These are phyloP conservation scores for Karstenula rhodostoma DNA, from an alignment of 2,329 filamentous ascomycete genomes.

Conservation along the genomic window DNA sequence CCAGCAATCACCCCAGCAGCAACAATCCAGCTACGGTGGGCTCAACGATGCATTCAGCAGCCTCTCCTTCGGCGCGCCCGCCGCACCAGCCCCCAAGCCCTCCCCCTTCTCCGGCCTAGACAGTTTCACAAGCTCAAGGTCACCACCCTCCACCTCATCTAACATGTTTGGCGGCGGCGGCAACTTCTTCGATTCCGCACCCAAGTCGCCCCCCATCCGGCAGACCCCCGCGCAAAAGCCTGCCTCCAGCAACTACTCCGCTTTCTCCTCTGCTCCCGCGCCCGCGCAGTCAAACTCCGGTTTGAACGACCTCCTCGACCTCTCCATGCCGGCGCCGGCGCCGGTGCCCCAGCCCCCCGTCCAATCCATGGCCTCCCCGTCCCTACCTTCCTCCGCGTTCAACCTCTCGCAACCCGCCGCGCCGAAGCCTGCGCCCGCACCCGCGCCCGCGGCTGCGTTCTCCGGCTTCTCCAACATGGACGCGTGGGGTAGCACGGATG, in stretches of 20 bases:
- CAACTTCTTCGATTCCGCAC: constrained; percentile 82
- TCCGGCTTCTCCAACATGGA: constrained; percentile 66
- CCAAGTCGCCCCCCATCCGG: constrained; percentile 59
- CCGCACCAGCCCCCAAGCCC: constrained; percentile 62
- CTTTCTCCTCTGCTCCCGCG: constrained; percentile 65
- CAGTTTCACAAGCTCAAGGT: constrained; percentile 58
- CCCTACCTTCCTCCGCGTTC: constrained; percentile 73
- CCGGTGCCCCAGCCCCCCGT: constrained; percentile 34
- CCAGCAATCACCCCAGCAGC: constrained; percentile 42
- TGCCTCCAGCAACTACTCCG: constrained; percentile 69
- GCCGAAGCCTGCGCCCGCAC: constrained; percentile 28
- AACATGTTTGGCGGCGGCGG: constrained; percentile 70
- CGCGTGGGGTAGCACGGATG: constrained; percentile 83
- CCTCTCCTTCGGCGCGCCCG: constrained; percentile 66
- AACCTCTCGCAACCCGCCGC: constrained; percentile 54
- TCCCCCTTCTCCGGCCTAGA: constrained; percentile 71
- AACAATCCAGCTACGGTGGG: constrained; percentile 64
- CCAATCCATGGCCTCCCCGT: constrained; percentile 47
- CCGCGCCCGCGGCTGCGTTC: constrained; percentile 45
- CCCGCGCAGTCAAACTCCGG: constrained; percentile 58
- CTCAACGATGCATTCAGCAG: constrained; percentile 83
- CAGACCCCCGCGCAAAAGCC: constrained; percentile 55
- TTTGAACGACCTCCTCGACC: constrained; percentile 82
- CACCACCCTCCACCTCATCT: constrained; percentile 54
- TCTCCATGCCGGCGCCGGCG: constrained; percentile 55